These are phyloP conservation scores for Didymella lethalis DNA, from an alignment of 2,329 filamentous ascomycete species.

Conservation along the genomic window DNA sequence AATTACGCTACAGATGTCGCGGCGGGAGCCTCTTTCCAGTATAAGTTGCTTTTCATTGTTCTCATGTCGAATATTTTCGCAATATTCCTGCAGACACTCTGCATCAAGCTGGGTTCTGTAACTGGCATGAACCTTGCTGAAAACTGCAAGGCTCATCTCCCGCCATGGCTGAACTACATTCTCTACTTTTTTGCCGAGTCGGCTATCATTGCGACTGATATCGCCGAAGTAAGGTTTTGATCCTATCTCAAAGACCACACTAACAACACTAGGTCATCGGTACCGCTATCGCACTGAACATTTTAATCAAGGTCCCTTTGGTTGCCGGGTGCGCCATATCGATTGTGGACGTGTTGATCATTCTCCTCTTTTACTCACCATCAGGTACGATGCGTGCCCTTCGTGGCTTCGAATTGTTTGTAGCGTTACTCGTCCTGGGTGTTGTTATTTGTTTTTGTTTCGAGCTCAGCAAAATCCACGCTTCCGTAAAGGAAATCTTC, in stretches of 20 bases:
- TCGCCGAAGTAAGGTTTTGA: constrained; percentile 57
- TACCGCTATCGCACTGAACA: constrained; percentile 64
- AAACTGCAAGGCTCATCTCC: constrained; percentile 59
- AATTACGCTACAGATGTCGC: constrained; percentile 77
- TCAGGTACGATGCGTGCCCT: constrained; percentile 61
- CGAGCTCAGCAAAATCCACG: constrained; percentile 62
- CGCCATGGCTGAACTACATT: constrained; percentile 62
- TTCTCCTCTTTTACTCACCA: constrained; percentile 64
- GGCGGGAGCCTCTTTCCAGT: constrained; percentile 71
- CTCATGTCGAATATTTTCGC: constrained; percentile 74
- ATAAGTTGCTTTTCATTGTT: constrained; percentile 72
- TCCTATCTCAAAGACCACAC: neutral
- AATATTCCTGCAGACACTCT: constrained; percentile 73
- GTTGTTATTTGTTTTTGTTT: constrained; percentile 66
- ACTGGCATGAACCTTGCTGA: constrained; percentile 60
- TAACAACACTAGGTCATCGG: constrained; percentile 58
- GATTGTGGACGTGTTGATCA: constrained; percentile 63
- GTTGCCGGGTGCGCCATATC: constrained; percentile 66
- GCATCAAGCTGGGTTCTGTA: constrained; percentile 65
- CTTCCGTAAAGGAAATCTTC: constrained; percentile 62
- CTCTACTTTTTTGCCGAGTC: constrained; percentile 64
- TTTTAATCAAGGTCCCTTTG: constrained; percentile 62
- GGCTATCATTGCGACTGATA: constrained; percentile 67
- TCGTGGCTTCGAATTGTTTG: constrained; percentile 63
- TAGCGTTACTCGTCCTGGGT: constrained; percentile 62